Conservation (phyloP, 441 rosid genomes). For the Pelargonium myrrhifolium region DNA sequence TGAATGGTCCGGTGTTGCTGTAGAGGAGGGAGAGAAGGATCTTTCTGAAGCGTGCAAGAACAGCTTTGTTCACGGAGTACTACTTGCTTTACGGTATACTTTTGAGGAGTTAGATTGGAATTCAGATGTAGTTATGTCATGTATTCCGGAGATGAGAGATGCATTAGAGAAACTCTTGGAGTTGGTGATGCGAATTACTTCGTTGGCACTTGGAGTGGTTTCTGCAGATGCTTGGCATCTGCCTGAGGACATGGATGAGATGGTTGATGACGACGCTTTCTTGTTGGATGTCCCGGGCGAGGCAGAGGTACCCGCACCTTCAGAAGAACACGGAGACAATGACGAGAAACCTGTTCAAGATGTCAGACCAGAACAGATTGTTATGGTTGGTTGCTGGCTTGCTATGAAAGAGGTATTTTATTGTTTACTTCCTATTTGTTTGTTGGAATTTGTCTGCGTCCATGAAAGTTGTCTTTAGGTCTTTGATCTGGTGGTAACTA, state of each 20-base stretch:
- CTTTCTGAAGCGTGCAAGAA: conserved; percentile 75
- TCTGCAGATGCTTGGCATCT: conserved; percentile 91
- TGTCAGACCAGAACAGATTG: conserved; percentile 56
- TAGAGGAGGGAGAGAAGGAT: conserved; percentile 73
- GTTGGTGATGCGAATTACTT: conserved; percentile 70
- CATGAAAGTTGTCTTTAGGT: neutral
- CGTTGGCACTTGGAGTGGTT: conserved; percentile 92
- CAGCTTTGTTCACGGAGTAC: conserved; percentile 92
- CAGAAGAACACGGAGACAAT: conserved; percentile 35
- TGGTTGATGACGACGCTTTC: conserved; percentile 55
- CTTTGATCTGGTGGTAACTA: neutral
- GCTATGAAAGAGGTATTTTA: conserved; percentile 93
- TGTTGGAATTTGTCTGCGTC: conserved; percentile 7
- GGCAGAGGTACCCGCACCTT: conserved; percentile 26
- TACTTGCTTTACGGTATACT: conserved; percentile 79
- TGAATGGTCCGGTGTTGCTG: conserved; percentile 68
- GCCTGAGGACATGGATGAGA: conserved; percentile 80
- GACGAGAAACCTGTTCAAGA: conserved; percentile 34
- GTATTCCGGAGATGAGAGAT: conserved; percentile 59
- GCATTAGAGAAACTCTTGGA: conserved; percentile 69
- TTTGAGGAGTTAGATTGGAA: conserved; percentile 96
- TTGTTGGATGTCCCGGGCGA: conserved; percentile 40
- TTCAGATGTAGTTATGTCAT: conserved; percentile 51
- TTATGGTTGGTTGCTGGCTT: conserved; percentile 98
- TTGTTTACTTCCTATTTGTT: conserved; percentile 19